A percentile compares a stretch with the other conserved stretches of the same genome.
Conservation (phyloP, 1,284 basidiomycete species). For the Exobasidium rhododendri region DNA sequence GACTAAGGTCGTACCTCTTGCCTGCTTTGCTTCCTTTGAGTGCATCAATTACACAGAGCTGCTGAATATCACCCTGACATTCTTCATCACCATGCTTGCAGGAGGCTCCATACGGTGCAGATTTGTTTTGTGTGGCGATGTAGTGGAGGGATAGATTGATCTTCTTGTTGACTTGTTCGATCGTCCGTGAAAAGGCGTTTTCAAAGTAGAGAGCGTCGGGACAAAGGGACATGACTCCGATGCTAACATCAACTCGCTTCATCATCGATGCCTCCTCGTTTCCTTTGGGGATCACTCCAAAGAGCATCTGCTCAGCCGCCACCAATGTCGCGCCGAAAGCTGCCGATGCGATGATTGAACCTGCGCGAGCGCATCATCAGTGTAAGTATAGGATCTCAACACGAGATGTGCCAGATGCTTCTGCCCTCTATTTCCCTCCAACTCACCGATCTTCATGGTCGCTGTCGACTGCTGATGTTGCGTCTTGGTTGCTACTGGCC, state of each 20-base stretch:
- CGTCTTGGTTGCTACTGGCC: too few species aligned
- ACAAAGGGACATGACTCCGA: slow-evolving; percentile 39
- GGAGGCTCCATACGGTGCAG: slow-evolving; percentile 22
- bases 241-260: slow-evolving; percentile 31
- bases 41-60: slow-evolving; percentile 38
- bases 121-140: slow-evolving; percentile 25
- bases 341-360: neutral
- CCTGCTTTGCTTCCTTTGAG: slow-evolving; percentile 35
- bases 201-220: slow-evolving; percentile 39
- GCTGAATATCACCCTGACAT: slow-evolving; percentile 40
- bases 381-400: too few species aligned
- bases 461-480: too few species aligned
- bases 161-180: slow-evolving; percentile 35
- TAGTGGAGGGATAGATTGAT: slow-evolving; percentile 30
- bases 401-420: neutral
- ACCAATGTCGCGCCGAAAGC: neutral
- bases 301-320: neutral
- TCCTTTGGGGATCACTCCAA: neutral
- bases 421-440: too few species aligned
- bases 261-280: neutral
- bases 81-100: slow-evolving; percentile 40
- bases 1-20: slow-evolving; percentile 35
- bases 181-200: slow-evolving; percentile 32
- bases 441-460: neutral
- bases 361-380: neutral